Evolutionary conservation across 345 rosid genomes (phyloP).

Genomic region (Salix purpurea): DNA sequence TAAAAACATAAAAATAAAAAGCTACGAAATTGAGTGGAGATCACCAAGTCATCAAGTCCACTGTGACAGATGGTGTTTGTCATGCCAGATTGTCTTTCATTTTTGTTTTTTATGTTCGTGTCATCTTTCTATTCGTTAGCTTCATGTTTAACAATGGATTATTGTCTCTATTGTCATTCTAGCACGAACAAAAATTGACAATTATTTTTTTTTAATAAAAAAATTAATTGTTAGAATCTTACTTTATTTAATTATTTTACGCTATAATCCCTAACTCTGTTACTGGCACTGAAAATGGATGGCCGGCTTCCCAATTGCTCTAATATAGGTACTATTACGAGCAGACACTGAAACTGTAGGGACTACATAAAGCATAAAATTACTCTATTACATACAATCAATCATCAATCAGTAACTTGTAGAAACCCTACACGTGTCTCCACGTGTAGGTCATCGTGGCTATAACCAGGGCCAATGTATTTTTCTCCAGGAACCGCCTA

Average conservation of each 20-base stretch:
- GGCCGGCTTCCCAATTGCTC: neutral
- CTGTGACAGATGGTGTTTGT: too few relatives aligned
- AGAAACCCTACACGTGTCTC: conserved; percentile 36
- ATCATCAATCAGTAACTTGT: neutral
- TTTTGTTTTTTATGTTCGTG: too few relatives aligned
- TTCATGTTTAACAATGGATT: too few relatives aligned
- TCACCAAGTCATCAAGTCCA: too few relatives aligned
- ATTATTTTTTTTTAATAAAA: too few relatives aligned
- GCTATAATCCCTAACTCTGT: neutral
- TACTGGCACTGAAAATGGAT: too few relatives aligned
- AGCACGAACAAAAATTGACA: too few relatives aligned
- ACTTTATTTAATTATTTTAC: neutral
- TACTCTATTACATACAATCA: neutral
- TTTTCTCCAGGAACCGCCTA: neutral
- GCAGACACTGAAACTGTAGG: neutral
- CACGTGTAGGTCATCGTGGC: conserved; percentile 31
- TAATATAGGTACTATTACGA: neutral
- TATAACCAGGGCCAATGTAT: conserved; percentile 25
- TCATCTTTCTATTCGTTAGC: too few relatives aligned
- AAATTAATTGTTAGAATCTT: neutral
- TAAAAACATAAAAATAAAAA: too few relatives aligned
- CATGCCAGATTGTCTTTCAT: too few relatives aligned
- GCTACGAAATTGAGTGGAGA: too few relatives aligned
- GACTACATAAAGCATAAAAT: neutral
- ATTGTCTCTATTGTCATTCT: too few relatives aligned